phyloP scores from a whole-genome alignment of 2,329 filamentous ascomycete genomes.

The Simplicillium aogashimaense region DNA sequence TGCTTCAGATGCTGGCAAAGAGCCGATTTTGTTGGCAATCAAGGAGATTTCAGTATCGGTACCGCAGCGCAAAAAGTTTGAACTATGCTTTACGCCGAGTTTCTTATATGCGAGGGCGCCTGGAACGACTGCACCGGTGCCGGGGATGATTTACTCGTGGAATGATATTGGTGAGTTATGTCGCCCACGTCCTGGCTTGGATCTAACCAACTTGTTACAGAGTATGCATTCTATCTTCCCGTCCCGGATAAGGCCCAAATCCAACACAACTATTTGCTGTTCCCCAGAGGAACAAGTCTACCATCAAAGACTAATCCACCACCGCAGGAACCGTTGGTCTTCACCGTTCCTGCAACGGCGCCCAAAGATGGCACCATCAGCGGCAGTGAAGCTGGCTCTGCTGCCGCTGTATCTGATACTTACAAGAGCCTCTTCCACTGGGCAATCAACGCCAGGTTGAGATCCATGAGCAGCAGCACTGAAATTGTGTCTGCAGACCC shows the following conservation, averaged over 20 bases:
- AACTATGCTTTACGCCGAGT: slow-evolving; percentile 50
- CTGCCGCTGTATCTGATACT: slow-evolving; percentile 45
- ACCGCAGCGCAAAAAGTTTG: slow-evolving; percentile 59
- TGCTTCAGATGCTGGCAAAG: slow-evolving; percentile 31
- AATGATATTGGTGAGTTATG: slow-evolving; percentile 44
- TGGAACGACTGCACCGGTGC: slow-evolving; percentile 39
- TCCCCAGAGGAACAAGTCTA: slow-evolving; percentile 46
- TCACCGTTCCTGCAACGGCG: slow-evolving; percentile 49
- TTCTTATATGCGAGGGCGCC: slow-evolving; percentile 48
- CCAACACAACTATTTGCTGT: slow-evolving; percentile 56
- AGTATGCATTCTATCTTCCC: slow-evolving; percentile 53
- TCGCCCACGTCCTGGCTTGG: slow-evolving; percentile 2
- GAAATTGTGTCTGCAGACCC: slow-evolving; percentile 43
- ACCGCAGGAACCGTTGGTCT: slow-evolving; percentile 46
- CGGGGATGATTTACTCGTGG: slow-evolving; percentile 49
- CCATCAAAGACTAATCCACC: slow-evolving; percentile 32
- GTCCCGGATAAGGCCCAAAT: slow-evolving; percentile 56
- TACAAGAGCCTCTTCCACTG: slow-evolving; percentile 51
- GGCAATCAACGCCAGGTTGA: slow-evolving; percentile 44
- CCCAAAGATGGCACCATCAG: slow-evolving; percentile 50
- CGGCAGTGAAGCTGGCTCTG: slow-evolving; percentile 38
- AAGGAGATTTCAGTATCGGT: slow-evolving; percentile 59
- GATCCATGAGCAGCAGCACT: slow-evolving; percentile 34
- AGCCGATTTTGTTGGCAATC: slow-evolving; percentile 46
- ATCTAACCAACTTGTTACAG: slow-evolving; percentile 21